These are phyloP conservation scores for Akanthomyces dipterigenus DNA, from an alignment of 2,329 filamentous ascomycete species.

Conservation along the genomic window DNA sequence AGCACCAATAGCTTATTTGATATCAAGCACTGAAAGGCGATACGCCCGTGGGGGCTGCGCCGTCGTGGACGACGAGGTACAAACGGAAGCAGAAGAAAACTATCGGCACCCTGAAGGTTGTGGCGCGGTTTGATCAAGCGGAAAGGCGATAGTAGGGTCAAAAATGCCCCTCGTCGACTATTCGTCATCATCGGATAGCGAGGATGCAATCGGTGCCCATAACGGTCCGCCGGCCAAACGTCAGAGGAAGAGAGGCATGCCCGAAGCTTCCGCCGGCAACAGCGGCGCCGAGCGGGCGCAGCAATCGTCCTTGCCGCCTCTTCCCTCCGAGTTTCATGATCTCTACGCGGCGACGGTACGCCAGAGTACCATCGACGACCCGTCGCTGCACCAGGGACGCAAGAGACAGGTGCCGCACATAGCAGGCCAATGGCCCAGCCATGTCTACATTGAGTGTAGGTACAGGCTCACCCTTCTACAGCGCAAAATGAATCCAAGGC, in stretches of 20 bases:
- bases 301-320: constrained; percentile 52
- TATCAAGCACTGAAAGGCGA: too few relatives aligned
- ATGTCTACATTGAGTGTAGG: constrained; percentile 90
- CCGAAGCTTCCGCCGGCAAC: not conserved
- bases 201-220: not conserved
- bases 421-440: constrained; percentile 85
- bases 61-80: not conserved
- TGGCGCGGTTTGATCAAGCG: too few relatives aligned
- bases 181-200: constrained; percentile 33
- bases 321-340: constrained; percentile 78
- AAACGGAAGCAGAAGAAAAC: not conserved
- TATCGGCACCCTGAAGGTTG: too few relatives aligned
- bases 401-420: constrained; percentile 77
- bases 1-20: not conserved
- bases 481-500: not conserved
- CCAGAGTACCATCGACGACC: constrained; percentile 72
- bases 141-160: not conserved
- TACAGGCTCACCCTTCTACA: constrained; percentile 13
- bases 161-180: constrained; percentile 62
- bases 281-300: not conserved
- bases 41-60: not conserved
- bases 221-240: not conserved
- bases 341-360: constrained; percentile 80
- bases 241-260: not conserved
- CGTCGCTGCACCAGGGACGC: constrained; percentile 76